Conservation (phyloP, 1,284 basidiomycete species). For the Clitocybe nebularis region DNA sequence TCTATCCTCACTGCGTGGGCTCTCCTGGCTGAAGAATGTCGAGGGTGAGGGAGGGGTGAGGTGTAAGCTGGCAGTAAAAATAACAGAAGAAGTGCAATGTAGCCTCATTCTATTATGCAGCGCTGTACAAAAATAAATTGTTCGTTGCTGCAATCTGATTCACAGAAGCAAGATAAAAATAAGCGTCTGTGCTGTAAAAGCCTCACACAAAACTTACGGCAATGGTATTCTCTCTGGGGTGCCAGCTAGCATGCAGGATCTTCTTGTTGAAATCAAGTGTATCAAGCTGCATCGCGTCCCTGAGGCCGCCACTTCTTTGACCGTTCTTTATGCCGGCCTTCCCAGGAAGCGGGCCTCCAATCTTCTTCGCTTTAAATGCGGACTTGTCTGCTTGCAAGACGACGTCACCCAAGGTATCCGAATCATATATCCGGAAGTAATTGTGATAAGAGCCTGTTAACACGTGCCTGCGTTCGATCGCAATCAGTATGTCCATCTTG, state of each 20-base stretch:
- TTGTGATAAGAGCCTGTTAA: conserved; percentile 99
- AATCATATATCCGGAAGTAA: conserved; percentile 99
- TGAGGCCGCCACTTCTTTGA: conserved; percentile 57
- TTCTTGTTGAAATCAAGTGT: conserved; percentile 99
- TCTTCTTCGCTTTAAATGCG: conserved; percentile 99
- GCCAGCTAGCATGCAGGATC: conserved; percentile 96
- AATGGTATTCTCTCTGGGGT: conserved; percentile 96
- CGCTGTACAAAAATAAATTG: conserved; percentile 87
- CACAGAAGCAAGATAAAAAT: conserved; percentile 10
- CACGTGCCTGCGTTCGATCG: conserved; percentile 64
- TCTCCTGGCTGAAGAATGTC: conserved; percentile 19
- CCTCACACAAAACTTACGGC: conserved; percentile 72
- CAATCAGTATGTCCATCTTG: conserved; percentile 7
- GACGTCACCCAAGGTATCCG: conserved; percentile 85
- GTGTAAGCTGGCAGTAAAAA: conserved; percentile 2
- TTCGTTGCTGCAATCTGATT: conserved; percentile 89
- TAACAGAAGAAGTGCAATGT: conserved; percentile 10
- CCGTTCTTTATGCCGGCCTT: conserved; percentile 73
- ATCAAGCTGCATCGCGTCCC: conserved; percentile 87
- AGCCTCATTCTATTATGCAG: conserved; percentile 50
- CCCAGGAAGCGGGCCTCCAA: conserved; percentile 76
- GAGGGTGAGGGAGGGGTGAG: conserved; percentile 11
- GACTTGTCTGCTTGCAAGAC: conserved; percentile 99
- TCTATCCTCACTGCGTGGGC: conserved; percentile 20
- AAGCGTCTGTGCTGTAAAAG: no score